Percentiles rank a stretch among this genome's conserved stretches.
phyloP scores from a whole-genome alignment of 768 basidiomycete species.

The Podaxis rugospora region DNA sequence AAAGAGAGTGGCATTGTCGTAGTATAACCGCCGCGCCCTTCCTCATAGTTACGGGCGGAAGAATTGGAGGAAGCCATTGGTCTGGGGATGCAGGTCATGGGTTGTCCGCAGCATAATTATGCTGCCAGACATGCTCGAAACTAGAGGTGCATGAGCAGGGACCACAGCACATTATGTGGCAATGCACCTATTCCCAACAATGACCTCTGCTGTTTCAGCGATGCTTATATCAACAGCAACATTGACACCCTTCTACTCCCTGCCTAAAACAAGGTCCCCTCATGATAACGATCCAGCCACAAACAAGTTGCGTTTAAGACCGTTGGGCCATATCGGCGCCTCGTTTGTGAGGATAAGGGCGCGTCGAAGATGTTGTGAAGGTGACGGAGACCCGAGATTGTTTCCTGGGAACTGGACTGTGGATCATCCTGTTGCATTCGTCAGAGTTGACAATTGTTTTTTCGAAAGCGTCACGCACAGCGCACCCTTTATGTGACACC shows the following conservation, averaged over 20 bases:
- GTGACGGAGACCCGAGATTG: not conserved
- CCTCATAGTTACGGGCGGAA: too few relatives aligned
- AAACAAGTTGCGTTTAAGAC: slow-evolving; percentile 30
- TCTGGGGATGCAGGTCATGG: slow-evolving; percentile 31
- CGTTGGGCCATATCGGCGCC: slow-evolving; percentile 37
- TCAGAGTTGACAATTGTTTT: not conserved
- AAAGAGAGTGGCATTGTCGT: too few relatives aligned
- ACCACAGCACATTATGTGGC: slow-evolving; percentile 9
- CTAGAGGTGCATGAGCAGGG: slow-evolving; percentile 15
- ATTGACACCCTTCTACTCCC: slow-evolving; percentile 41
- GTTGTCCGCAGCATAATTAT: slow-evolving; percentile 43
- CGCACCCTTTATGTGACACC: slow-evolving; percentile 17
- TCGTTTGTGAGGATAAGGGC: slow-evolving; percentile 52
- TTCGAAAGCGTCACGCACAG: not conserved
- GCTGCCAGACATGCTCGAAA: slow-evolving; percentile 50
- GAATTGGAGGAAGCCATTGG: slow-evolving; percentile 38
- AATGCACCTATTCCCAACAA: slow-evolving; percentile 55
- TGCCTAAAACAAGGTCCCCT: slow-evolving; percentile 33
- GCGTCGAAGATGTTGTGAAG: slow-evolving; percentile 12
- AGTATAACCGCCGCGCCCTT: too few relatives aligned
- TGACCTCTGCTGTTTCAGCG: slow-evolving; percentile 52
- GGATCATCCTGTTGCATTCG: slow-evolving; percentile 6
- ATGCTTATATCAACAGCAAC: slow-evolving; percentile 61
- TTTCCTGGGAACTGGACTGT: not conserved
- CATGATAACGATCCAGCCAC: slow-evolving; percentile 39